Base-by-base conservation (phyloP, 306 rosid genomes). In the Lithocarpus polystachyus region DNA sequence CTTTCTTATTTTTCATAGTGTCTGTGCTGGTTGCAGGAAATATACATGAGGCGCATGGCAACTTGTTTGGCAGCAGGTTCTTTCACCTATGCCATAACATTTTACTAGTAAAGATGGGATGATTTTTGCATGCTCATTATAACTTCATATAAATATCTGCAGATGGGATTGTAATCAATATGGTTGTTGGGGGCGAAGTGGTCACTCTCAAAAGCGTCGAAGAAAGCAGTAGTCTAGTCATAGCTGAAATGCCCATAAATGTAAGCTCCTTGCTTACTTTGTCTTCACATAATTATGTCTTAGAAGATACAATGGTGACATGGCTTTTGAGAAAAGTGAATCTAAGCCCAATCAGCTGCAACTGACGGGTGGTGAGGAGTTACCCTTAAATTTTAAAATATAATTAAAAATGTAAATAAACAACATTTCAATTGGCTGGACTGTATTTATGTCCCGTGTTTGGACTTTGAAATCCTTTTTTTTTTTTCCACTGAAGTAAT, bases 181-280 rank as follows among this genome's bases (percentile, higher is more conserved):
- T 91, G 99, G 98, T 95, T 59, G 93, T 88, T 57, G 92, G 99
- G 68, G 98, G 97, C 20, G 99, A 93, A 88, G 96, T 96, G 56
- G 94, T 90, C 35, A 91, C 85, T 24, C 90, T 96, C 72, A 90
- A 88, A 80, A 84, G 80, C 87, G 71, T 91, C 18, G 99, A 93
- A 90, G 99, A 93, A 84, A 89, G 90, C 83, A 90, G 87, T 83
- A 75, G 80, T 78, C 87, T 90, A 75, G 81, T 91, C 84, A 88
- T 96, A 84, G 94, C 88, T 79, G 97, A 96, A 89, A 93, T 96
- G 98, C 98, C 97, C 71, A 90, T 96, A 86, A 86, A 86, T 82
- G 99, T 93, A 84, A 88, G 92, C 85, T 75, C 59, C 6, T 60
- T 77, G 6, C 68, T 74, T 80, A 53, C 45, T 62, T 54, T 73